These are phyloP conservation scores for Aristolochia fimbriata DNA, from an alignment of 164 flowering plant genomes.

Conservation along the genomic window DNA sequence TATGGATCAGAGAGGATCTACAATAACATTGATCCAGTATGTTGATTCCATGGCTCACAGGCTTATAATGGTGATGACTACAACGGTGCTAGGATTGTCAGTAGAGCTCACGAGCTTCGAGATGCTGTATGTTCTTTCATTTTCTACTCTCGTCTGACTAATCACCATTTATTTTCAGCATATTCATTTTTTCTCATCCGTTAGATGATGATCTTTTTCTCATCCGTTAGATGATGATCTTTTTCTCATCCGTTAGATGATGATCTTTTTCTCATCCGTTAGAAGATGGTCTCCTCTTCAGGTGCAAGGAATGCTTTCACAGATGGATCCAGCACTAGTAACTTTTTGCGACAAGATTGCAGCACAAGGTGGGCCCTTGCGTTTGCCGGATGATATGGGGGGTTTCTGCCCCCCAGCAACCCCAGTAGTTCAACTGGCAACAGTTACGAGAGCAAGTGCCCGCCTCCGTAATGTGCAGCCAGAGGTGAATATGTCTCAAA, in stretches of 20 bases:
- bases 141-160: background rate
- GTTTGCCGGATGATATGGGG: conserved; percentile 51
- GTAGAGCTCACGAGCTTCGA: conserved; percentile 89
- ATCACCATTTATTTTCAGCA: background rate
- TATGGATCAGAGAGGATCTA: no score
- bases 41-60: conserved; percentile 22
- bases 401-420: conserved; percentile 31
- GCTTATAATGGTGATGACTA: conserved; percentile 94
- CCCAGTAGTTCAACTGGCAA: conserved; percentile 67
- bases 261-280: conserved; percentile 2
- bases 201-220: conserved; percentile 1
- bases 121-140: conserved; percentile 59
- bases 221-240: conserved; percentile 1
- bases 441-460: conserved; percentile 79
- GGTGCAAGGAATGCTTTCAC: conserved; percentile 97
- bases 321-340: conserved; percentile 91
- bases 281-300: conserved; percentile 17
- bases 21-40: no score
- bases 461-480: conserved; percentile 94
- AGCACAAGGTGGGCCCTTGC: conserved; percentile 81
- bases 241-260: background rate
- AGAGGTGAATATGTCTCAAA: conserved; percentile 72
- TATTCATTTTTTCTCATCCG: background rate
- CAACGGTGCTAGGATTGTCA: conserved; percentile 92
- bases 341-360: conserved; percentile 90